Percentiles rank a stretch among this genome's conserved stretches.
These are phyloP conservation scores for Lecanoromycetidae sp. DNA, from an alignment of 2,329 filamentous ascomycete genomes.

Conservation along the genomic window DNA sequence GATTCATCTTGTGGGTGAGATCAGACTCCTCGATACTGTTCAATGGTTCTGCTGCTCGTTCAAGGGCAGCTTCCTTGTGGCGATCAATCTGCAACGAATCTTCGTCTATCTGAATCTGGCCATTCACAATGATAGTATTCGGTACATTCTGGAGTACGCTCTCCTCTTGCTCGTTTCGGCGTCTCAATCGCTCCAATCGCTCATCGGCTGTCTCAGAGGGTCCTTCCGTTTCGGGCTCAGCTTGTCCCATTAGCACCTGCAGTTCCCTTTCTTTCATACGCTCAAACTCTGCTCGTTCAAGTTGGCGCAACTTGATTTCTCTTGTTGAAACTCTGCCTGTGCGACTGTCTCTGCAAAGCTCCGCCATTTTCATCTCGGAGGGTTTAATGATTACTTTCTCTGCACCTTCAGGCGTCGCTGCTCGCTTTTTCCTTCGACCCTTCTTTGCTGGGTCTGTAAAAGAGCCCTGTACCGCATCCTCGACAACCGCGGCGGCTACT, in stretches of 20 bases:
- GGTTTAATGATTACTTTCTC: conserved; percentile 42
- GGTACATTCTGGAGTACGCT: conserved; percentile 28
- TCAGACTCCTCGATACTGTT: conserved; percentile 34
- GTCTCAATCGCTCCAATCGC: conserved; percentile 19
- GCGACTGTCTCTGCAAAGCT: conserved; percentile 42
- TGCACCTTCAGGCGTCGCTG: conserved; percentile 36
- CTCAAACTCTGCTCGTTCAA: conserved; percentile 44
- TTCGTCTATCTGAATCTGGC: conserved; percentile 43
- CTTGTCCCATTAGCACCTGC: conserved; percentile 25
- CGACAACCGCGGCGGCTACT: conserved; percentile 18
- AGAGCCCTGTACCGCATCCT: conserved; percentile 16
- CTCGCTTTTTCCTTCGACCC: conserved; percentile 24
- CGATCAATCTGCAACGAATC: conserved; percentile 43
- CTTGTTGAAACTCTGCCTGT: conserved; percentile 45
- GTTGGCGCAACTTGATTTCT: conserved; percentile 44
- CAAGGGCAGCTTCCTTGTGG: conserved; percentile 38
- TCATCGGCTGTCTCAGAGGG: conserved; percentile 19
- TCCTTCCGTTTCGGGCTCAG: conserved; percentile 22
- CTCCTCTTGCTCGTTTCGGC: conserved; percentile 12
- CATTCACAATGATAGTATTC: conserved; percentile 44
- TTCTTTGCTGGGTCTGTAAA: conserved; percentile 22
- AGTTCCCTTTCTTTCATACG: conserved; percentile 16
- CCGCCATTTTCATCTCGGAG: conserved; percentile 44
- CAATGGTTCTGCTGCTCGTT: conserved; percentile 34
- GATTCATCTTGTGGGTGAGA: conserved; percentile 36